Evolutionary conservation across 108 stramenopile genomes (phyloP).

Genomic region (Nitzschia putrida): DNA sequence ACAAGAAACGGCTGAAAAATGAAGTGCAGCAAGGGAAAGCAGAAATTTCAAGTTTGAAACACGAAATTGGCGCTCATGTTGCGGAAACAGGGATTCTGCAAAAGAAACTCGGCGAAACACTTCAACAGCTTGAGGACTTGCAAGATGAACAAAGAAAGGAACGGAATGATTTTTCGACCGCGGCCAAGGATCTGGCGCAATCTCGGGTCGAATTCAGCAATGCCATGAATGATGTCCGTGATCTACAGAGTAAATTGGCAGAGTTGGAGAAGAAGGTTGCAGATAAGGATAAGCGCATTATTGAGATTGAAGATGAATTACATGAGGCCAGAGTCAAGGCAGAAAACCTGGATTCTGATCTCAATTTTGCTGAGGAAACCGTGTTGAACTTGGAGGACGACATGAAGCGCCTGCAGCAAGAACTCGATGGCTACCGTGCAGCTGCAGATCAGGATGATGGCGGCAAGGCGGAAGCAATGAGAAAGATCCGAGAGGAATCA

Average conservation of each 20-base stretch:
- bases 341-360: conserved; percentile 31
- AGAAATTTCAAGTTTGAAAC: conserved; percentile 26
- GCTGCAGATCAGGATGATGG: conserved; percentile 26
- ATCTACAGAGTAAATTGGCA: conserved; percentile 20
- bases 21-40: conserved; percentile 18
- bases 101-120: conserved; percentile 31
- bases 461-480: conserved; percentile 13
- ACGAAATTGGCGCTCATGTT: conserved; percentile 24
- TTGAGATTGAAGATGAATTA: conserved; percentile 18
- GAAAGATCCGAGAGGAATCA: conserved; percentile 17
- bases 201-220: conserved; percentile 37
- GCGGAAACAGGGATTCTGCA: conserved; percentile 20
- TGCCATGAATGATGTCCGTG: conserved; percentile 24
- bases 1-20: conserved; percentile 18
- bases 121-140: conserved; percentile 23
- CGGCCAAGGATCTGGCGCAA: conserved; percentile 38
- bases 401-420: conserved; percentile 27
- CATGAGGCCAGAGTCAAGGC: conserved; percentile 10
- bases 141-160: conserved; percentile 34
- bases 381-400: conserved; percentile 31
- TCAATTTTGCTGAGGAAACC: conserved; percentile 37
- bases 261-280: conserved; percentile 16
- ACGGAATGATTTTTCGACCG: conserved; percentile 23
- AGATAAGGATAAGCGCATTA: conserved; percentile 25
- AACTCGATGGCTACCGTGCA: conserved; percentile 33